Evolutionary conservation across 1,284 basidiomycete species (phyloP), one percentile per base, ranked within the genome.

Genomic region (Thelephora terrestris): DNA sequence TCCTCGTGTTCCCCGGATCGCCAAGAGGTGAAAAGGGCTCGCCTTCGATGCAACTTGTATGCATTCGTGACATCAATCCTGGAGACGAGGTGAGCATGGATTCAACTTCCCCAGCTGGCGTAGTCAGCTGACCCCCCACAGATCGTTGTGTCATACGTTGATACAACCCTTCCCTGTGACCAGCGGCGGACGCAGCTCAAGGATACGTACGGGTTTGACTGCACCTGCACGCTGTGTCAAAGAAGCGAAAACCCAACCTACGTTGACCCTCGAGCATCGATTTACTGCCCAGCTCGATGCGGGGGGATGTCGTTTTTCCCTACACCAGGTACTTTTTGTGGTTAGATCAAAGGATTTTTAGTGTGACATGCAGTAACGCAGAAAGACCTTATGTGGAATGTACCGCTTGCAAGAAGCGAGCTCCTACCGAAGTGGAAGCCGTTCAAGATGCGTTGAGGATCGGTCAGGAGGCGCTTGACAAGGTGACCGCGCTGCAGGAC

Each of bases 161-260:
- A 98, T 61, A 78, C 85, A 2, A 87, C 82, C 1, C 70, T 87
- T 12, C 85, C 89, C 0, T 65, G 64, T 6, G 53, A 62, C 1
- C 64, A 75, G 21, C 74, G 92, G 25, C 81, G 77, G 54, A 61
- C 66, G 18, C 70, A 77, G 5, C 68, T 95, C 18, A 61, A 68
- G 46, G 79, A 85, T 55, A 81, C 85, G 1, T 97, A 98, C 64
- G 74, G 78, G 54, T 97, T 98, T 59, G 65, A 61, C 2, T 98
- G 95, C 60, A 57, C 57, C 7, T 98, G 94, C 59, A 32, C 55
- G 16, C 61, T 86, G 2, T 93, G 90, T 47, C 45, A 6, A 10
- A 38, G 2, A 49, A 42, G 39, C n/a, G 39, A 42, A 3, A 18
- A 56, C 7, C 37, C 52, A 0, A 35, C 52, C 2, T 54, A 53